Base-by-base conservation (phyloP, 148 eudicot species). In the Silene uniflora region DNA sequence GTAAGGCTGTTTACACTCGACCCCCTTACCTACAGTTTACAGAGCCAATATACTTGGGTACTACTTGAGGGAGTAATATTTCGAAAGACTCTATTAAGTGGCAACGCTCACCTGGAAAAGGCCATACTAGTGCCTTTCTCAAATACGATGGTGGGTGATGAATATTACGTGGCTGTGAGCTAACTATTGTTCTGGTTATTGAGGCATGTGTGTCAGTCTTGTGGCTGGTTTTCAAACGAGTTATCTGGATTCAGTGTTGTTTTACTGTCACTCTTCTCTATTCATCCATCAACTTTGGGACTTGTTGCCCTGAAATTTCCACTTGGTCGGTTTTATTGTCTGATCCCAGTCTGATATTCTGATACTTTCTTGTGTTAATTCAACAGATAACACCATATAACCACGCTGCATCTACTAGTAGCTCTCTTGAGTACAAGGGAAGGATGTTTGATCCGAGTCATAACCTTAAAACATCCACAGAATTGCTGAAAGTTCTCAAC, bases 401-500 rank as follows among this genome's bases (percentile, higher is more conserved):
- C 39, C 86, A 80, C 73, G 81, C 84, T 13, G 68, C 76, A 71
- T 84, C 86, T 73, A 88, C 97, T 47, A 72, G 82, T 60, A 83
- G 87, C 78, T 87, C 93, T 67, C 2, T 84, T 81, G 87, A 83
- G 68, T 73, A 87, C 58, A 88, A 83, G 80, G 89, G 86, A 61
- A 84, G 83, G 75, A 58, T 68, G 52, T 81, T 83, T 66, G 85
- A 87, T 63, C 76, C 92, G 24, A 81, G 67, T 71, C 83, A 79
- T 68, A 81, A 77, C 82, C 87, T 94, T 54, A 86, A 91, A 86
- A 91, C 96, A 67, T 90, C 97, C 25, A 83, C 91, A 0, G 96
- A 91, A 81, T 73, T 91, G 17, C 90, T 91, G 71, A 90, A 86
- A 82, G 86, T 94, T 70, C 89, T 94, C 42, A 88, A 91, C 74